A percentile compares a stretch with the other conserved stretches of the same genome.
Evolutionary conservation across 257 asterid species (phyloP).

Genomic region (Fraxinus anomala): DNA sequence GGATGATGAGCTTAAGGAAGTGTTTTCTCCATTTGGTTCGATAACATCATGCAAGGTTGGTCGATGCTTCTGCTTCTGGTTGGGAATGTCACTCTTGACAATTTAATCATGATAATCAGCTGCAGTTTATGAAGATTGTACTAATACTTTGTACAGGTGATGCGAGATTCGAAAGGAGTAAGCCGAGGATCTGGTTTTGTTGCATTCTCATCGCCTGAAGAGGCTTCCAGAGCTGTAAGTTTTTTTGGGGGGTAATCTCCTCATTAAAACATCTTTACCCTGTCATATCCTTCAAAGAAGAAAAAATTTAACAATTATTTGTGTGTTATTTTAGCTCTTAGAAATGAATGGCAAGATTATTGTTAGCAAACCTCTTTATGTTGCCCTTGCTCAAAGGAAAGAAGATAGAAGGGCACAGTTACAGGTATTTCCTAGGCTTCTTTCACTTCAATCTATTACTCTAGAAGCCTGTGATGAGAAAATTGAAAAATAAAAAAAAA

Average conservation of each 20-base stretch:
- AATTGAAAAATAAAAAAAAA: background rate
- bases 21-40: constrained; percentile 74
- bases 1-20: constrained; percentile 86
- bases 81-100: background rate
- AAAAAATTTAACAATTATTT: background rate
- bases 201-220: constrained; percentile 85
- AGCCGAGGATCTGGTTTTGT: constrained; percentile 99
- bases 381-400: constrained; percentile 91
- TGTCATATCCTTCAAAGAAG: background rate
- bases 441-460: background rate
- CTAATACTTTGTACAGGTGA: constrained; percentile 53
- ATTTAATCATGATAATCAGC: background rate
- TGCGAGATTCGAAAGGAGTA: constrained; percentile 83
- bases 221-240: constrained; percentile 89
- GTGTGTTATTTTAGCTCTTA: constrained; percentile 47
- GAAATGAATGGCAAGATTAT: constrained; percentile 94
- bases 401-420: constrained; percentile 90
- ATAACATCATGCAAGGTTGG: constrained; percentile 93
- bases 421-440: constrained; percentile 53
- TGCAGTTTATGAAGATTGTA: constrained; percentile 15
- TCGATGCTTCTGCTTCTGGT: constrained; percentile 4
- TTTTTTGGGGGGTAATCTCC: background rate
- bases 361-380: constrained; percentile 80
- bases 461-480: background rate
- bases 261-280: constrained; percentile 5